Base-by-base conservation (phyloP, 2,329 filamentous ascomycete genomes). In the Aspergillus clavatus region DNA sequence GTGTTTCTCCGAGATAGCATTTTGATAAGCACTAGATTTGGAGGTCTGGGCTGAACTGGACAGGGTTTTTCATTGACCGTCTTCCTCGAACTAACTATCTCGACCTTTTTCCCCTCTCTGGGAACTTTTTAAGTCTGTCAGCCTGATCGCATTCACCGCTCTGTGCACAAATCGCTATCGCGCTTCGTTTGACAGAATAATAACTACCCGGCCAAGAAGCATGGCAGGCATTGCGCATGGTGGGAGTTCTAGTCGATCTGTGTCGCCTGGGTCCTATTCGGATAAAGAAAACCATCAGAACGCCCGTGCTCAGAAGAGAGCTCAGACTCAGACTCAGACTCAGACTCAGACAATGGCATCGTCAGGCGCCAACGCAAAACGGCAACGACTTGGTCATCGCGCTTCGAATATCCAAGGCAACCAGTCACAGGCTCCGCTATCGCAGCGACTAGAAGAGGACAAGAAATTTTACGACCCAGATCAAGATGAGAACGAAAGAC, bases 401-500 rank as follows among this genome's bases (percentile, higher is more conserved):
- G 21, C 55, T 23, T 50, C 51, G 5, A 63, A 64, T 46, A 40
- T 48, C 12, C 62, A 56, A 14, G 31, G 42, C 31, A 53, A 47
- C 48, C 57, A 62, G 43, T 58, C 55, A 19, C 60, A 60, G 51
- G 47, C 57, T 46, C 47, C 62, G 42, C 47, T 48, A 16, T 57
- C 62, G 40, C 59, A 61, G 46, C 54, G 50, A 11, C 6, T 2
- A 12, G 55, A 64, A 45, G 55, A 56, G 22, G 74, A 79, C 16
- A 72, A 75, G 4, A 56, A 69, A 44, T 79, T 70, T 52, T 95
- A 90, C 66, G 86, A 96, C 60, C 90, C 89, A 0, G 83, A 94
- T 49, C 91, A 96, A 62, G 77, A 88, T 45, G 74, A 85, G 10
- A 80, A 85, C 35, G 80, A 89, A 66, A 81, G 89, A 31, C 79